These are phyloP conservation scores for Bidens hawaiensis DNA, from an alignment of 140 eudicot genomes.

Conservation along the genomic window DNA sequence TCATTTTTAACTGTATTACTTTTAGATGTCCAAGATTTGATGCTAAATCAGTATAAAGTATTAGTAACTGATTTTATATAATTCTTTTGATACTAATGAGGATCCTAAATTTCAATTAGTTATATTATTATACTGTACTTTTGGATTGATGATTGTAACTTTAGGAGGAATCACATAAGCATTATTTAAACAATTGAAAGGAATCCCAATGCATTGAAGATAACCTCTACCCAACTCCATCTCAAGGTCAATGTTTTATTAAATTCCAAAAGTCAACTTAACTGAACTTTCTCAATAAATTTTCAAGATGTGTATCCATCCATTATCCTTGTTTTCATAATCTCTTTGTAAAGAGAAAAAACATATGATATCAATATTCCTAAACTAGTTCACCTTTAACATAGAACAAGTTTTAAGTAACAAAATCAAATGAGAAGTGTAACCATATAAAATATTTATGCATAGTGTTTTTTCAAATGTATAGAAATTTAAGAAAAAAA, in stretches of 20 bases:
- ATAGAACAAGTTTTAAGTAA: no score
- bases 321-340: constrained; percentile 2
- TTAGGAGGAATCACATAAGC: constrained; percentile 20
- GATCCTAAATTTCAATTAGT: neutral
- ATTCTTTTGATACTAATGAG: neutral
- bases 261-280: constrained; percentile 26
- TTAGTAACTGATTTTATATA: neutral
- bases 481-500: no score
- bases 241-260: constrained; percentile 10
- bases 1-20: neutral
- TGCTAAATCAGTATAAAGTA: neutral
- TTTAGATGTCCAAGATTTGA: neutral
- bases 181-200: constrained; percentile 14
- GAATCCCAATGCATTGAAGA: constrained; percentile 33
- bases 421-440: no score
- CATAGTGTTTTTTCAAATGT: no score
- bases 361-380: no score
- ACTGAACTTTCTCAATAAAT: neutral
- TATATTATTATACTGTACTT: neutral
- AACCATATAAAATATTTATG: no score
- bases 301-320: neutral
- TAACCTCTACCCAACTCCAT: constrained; percentile 25
- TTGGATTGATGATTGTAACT: neutral
- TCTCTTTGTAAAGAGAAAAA: neutral
- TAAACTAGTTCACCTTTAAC: no score